Base-by-base conservation (phyloP, 257 asterid genomes). In the Jaltomata sinuosa region DNA sequence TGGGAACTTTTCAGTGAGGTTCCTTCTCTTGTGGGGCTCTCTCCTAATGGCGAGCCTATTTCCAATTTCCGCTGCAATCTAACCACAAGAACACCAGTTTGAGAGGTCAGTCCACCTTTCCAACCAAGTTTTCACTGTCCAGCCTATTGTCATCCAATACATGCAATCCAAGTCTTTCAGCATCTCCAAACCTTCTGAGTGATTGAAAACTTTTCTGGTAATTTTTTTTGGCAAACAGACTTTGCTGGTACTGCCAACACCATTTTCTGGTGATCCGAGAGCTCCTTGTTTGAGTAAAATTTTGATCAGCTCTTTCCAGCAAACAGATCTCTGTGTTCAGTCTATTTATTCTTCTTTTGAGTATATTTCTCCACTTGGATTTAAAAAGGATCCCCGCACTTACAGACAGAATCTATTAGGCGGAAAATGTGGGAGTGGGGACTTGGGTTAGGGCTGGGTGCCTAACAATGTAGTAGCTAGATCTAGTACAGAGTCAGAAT, bases 381-480 rank as follows among this genome's bases (percentile, higher is more conserved):
- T 64, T 15, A 29, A 64, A 61, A 64, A 64, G 42, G 40, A 31
- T 64, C 40, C 19, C 91, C 92, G 72, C 98, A 97, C 85, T 93
- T 94, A 90, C 97, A 97, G 36, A 93, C 93, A 3, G 93, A 89
- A 84, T 94, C 98, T 29, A 97, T 85, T 21, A 97, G 91, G 85
- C 90, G 97, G 88, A 84, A 97, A 59, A 93, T 82, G 50, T 88
- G 49, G 38, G 97, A 93, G 34, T 90, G 59, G 5, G 84, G 79
- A n/a, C 89, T 71, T 38, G 52, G 32, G 54, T 6, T 72, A 16
- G 80, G 36, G 80, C 3, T 86, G 36, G 86, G 84, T n/a, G n/a
- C n/a, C 72, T 64, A 64, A 64, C 36, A 64, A 34, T 67, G 49
- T 67, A 34, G 77, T 67, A 18, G 72, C 27, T 67, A 67, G 47